Evolutionary conservation across 768 basidiomycete species (phyloP).

Genomic region (Macrolepiota dolichaula): DNA sequence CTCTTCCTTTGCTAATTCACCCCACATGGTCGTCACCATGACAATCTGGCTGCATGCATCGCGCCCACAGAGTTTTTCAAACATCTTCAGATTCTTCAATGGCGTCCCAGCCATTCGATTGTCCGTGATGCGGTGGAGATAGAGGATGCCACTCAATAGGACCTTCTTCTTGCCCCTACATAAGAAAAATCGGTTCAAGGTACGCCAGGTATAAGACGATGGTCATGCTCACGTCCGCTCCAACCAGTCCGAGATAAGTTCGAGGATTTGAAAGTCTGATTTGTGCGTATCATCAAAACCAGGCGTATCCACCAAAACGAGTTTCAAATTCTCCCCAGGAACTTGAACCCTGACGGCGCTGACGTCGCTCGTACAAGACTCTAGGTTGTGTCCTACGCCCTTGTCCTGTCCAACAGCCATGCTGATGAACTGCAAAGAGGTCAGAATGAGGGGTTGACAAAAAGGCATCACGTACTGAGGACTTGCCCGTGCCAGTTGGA

Average conservation of each 20-base stretch:
- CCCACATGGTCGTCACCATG: slow-evolving; percentile 55
- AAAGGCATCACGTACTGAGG: slow-evolving; percentile 12
- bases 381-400: neutral
- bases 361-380: slow-evolving; percentile 11
- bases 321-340: neutral
- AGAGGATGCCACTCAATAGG: slow-evolving; percentile 18
- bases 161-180: slow-evolving; percentile 17
- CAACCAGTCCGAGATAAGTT: slow-evolving; percentile 9
- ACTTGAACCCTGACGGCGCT: neutral
- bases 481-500: slow-evolving; percentile 18
- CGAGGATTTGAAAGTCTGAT: slow-evolving; percentile 7
- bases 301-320: slow-evolving; percentile 16
- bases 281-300: slow-evolving; percentile 14
- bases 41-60: slow-evolving; percentile 42
- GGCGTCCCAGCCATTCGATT: slow-evolving; percentile 46
- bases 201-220: no score
- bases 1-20: slow-evolving; percentile 22
- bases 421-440: slow-evolving; percentile 25
- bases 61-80: slow-evolving; percentile 50
- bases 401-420: neutral
- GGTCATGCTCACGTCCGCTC: slow-evolving; percentile 13
- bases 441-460: neutral
- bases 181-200: no score
- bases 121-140: slow-evolving; percentile 12
- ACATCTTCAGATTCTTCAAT: slow-evolving; percentile 48